A percentile compares a stretch with the other conserved stretches of the same genome.
Conservation (phyloP, 495 filamentous ascomycete species). For the Penicillium dipodomyicola region DNA sequence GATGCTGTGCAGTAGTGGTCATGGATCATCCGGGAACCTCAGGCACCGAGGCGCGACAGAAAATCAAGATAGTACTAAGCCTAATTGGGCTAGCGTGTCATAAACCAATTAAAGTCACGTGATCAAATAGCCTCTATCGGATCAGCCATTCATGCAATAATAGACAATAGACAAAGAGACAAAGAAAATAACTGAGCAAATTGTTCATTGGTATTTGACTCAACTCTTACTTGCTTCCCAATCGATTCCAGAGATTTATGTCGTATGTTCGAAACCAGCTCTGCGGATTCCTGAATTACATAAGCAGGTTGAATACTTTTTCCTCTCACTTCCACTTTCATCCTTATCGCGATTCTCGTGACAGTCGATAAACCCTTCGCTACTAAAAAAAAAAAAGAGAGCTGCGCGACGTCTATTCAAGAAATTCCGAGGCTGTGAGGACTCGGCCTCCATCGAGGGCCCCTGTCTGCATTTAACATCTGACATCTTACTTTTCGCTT, state of each 20-base stretch:
- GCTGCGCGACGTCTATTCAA: background rate
- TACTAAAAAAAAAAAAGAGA: constrained; percentile 3
- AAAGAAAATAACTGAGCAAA: background rate
- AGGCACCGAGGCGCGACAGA: constrained; percentile 3
- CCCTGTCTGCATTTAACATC: background rate
- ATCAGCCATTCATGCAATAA: background rate
- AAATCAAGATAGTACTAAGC: background rate
- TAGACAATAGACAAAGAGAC: background rate
- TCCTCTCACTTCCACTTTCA: constrained; percentile 6
- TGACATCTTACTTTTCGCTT: background rate
- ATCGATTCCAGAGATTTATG: background rate
- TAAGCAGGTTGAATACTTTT: constrained; percentile 12
- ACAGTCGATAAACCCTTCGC: constrained; percentile 8
- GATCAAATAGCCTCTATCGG: background rate
- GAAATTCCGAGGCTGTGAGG: constrained; percentile 4
- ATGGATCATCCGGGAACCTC: constrained; percentile 6
- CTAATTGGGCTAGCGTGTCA: constrained; percentile 5
- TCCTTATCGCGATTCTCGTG: constrained; percentile 17
- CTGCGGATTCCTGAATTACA: background rate
- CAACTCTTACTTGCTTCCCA: background rate
- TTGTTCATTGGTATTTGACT: background rate
- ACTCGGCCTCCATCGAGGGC: constrained; percentile 6
- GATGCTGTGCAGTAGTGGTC: background rate
- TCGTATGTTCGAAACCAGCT: background rate
- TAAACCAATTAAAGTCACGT: background rate